Evolutionary conservation across 768 basidiomycete genomes (phyloP).

Genomic region (Suillus discolor): DNA sequence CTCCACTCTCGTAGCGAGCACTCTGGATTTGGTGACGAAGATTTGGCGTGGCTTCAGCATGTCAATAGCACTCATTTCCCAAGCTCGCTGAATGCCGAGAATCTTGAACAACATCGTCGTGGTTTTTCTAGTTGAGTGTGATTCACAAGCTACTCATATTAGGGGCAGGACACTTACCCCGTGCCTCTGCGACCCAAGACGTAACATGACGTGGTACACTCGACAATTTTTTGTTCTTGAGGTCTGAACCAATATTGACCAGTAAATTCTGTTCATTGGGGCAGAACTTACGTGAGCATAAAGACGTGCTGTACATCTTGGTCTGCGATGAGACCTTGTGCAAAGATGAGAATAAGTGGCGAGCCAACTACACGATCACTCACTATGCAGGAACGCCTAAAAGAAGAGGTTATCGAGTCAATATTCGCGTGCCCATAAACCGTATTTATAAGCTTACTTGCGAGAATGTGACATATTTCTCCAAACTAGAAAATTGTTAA

Average conservation of each 20-base stretch:
- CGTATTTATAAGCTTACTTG: conserved; percentile 17
- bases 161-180: conserved; percentile 45
- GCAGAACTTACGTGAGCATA: conserved; percentile 21
- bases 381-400: conserved; percentile 28
- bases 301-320: conserved; percentile 30
- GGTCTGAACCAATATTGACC: conserved; percentile 27
- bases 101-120: conserved; percentile 81
- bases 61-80: conserved; percentile 36
- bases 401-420: neutral
- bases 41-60: conserved; percentile 60
- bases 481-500: conserved; percentile 47
- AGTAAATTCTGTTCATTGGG: neutral
- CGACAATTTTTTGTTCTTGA: conserved; percentile 59
- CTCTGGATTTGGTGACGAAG: conserved; percentile 71
- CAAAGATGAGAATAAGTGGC: neutral
- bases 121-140: conserved; percentile 53
- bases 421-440: neutral
- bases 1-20: conserved; percentile 68
- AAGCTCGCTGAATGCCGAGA: conserved; percentile 64
- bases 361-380: neutral
- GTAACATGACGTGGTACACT: conserved; percentile 61
- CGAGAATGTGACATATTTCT: conserved; percentile 33
- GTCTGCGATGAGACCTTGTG: conserved; percentile 25
- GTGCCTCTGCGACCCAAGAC: conserved; percentile 75
- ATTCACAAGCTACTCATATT: neutral